Evolutionary conservation across 2,329 filamentous ascomycete species (phyloP).

Genomic region (Phoma sp.): DNA sequence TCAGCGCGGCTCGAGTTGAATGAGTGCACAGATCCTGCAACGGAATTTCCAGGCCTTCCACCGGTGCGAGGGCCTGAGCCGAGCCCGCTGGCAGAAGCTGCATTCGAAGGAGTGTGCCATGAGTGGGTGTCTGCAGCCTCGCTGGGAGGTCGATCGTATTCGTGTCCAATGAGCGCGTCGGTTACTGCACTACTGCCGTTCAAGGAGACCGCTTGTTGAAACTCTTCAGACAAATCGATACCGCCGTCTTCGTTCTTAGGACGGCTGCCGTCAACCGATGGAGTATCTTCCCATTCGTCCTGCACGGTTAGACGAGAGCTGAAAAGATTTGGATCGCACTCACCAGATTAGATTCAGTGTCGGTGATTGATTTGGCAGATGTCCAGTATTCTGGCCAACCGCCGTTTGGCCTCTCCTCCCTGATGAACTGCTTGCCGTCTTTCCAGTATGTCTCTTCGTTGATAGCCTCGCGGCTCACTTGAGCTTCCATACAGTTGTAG

Average conservation of each 20-base stretch:
- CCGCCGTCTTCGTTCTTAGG: constrained; percentile 23
- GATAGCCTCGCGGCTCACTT: constrained; percentile 29
- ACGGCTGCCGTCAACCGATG: constrained; percentile 10
- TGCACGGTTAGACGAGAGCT: constrained; percentile 18
- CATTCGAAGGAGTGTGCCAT: constrained; percentile 35
- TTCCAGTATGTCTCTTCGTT: constrained; percentile 43
- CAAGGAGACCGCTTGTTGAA: constrained; percentile 25
- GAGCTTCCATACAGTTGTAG: constrained; percentile 38
- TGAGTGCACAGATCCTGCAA: constrained; percentile 23
- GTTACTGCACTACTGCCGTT: constrained; percentile 2
- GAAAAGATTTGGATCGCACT: background rate
- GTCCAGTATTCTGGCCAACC: constrained; percentile 31
- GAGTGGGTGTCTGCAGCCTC: constrained; percentile 24
- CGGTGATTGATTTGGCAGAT: constrained; percentile 1
- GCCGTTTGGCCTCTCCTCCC: constrained; percentile 19
- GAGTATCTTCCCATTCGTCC: constrained; percentile 20
- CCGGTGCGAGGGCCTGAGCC: constrained; percentile 8
- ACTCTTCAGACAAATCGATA: constrained; percentile 22
- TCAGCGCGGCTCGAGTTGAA: constrained; percentile 37
- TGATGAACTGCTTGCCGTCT: constrained; percentile 27
- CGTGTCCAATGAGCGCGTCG: constrained; percentile 28
- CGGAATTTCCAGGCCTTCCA: constrained; percentile 23
- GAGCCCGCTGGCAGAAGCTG: constrained; percentile 17
- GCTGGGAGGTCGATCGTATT: constrained; percentile 16
- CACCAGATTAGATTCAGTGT: constrained; percentile 29